Base-by-base conservation (phyloP, 371 early-diverging fungal genomes). In the Capillidium heterosporum region DNA sequence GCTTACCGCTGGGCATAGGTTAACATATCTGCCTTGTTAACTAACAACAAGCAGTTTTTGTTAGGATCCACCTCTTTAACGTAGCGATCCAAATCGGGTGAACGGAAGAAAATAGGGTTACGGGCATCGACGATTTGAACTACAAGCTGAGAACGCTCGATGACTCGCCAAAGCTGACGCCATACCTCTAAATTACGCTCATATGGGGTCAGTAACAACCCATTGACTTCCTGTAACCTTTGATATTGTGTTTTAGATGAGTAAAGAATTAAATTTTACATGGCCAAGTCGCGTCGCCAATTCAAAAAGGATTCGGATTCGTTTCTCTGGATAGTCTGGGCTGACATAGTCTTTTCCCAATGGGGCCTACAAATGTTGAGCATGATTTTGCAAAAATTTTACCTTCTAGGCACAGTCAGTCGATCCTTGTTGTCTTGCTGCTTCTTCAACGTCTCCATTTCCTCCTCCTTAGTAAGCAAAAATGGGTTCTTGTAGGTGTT, bases 91-190 rank as follows among this genome's bases (percentile, higher is more conserved):
- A 99, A 68, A 73, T 99, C 99, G 2, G 78, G 76, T 51, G 84
- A 87, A 46, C 95, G 76, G 73, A 97, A 99, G 56, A 98, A 72
- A 53, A 93, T 62, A 0, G 98, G 98, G 71, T 99, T 94, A 58
- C 99, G 80, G 19, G 93, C 94, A 76, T 99, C 99, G n/a, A 99
- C 95, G 60, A 99, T 98, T 71, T 99, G 99, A 23, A 97, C 92
- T 29, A 99, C 78, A 59, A 95, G 59, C 59, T 98, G 91, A 32
- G 94, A 89, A 55, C 94, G 76, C 69, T 99, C 99, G 66, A 98
- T 87, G 41, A 99, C 98, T 29, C 99, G 80, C 99, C 99, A 99
- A 52, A 99, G 77, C 70, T 99, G 99, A 50, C 98, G 80, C 99
- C 99, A 99, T 31, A 99, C 92, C 74, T 99, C 98, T 26, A 99